These are phyloP conservation scores for Diaporthe aspalathi DNA, from an alignment of 2,329 filamentous ascomycete genomes.

Conservation along the genomic window DNA sequence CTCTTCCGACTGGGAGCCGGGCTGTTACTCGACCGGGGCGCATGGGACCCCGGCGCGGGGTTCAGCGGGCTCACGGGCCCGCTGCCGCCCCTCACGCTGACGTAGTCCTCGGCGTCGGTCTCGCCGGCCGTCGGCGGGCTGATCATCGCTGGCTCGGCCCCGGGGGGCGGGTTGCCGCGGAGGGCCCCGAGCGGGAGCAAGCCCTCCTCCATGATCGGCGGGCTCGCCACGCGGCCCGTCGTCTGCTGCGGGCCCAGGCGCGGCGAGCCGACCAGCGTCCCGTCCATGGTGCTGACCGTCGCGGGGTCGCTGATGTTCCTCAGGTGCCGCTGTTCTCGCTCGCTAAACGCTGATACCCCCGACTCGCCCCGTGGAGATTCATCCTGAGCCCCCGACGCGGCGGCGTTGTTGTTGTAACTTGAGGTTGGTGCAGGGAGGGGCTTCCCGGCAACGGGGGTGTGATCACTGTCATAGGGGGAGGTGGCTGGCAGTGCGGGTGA, in stretches of 20 bases:
- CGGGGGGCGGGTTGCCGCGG: constrained; percentile 26
- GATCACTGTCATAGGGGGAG: constrained; percentile 40
- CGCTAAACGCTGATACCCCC: constrained; percentile 56
- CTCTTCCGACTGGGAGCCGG: constrained; percentile 49
- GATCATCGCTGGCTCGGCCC: constrained; percentile 40
- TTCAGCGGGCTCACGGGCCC: constrained; percentile 34
- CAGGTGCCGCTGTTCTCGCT: constrained; percentile 53
- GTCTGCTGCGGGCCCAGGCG: constrained; percentile 11
- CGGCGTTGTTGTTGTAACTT: constrained; percentile 26
- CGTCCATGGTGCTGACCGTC: constrained; percentile 51
- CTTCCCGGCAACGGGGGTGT: constrained; percentile 39
- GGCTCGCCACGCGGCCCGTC: constrained; percentile 19
- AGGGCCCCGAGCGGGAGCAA: constrained; percentile 10
- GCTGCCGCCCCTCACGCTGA: constrained; percentile 41
- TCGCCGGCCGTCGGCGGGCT: constrained; percentile 46
- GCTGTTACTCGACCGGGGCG: constrained; percentile 29
- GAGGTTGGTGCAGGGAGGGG: constrained; percentile 36
- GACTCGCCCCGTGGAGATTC: constrained; percentile 47
- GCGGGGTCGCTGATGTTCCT: constrained; percentile 54
- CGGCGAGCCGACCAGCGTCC: constrained; percentile 31
- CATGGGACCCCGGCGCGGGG: constrained; percentile 34
- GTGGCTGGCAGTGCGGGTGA: constrained; percentile 35
- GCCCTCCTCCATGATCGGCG: constrained; percentile 32
- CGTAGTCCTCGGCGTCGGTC: constrained; percentile 44
- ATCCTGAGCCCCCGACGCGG: constrained; percentile 32